Evolutionary conservation across 257 asterid species (phyloP), one percentile per base, ranked within the genome.

Genomic region (Lycium ferocissimum): DNA sequence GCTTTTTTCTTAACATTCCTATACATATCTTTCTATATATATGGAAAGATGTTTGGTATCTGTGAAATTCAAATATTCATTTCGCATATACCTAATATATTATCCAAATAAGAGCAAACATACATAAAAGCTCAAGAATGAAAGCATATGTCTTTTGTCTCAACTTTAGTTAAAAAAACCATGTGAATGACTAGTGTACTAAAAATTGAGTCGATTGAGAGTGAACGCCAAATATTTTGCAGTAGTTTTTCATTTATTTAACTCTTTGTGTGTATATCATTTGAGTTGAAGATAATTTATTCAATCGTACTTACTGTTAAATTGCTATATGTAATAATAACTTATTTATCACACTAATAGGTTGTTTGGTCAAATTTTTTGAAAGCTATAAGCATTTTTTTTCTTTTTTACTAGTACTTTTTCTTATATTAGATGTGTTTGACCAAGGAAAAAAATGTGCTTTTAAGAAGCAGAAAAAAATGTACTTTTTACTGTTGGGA

Each of bases 11-110:
- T 7, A 75, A 75, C 9, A 75, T 14, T 49, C 3, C 81, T 13
- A 20, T 22, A 47, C 43, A 75, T 75, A 75, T 75, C 61, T 37
- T 75, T 69, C 20, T 69, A 15, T 70, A 37, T 70, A 70, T 70
- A 38, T 3, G 13, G 14, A 10, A 38, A 70, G 33, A 70, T 70
- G 33, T 70, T 70, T 38, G 80, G 57, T 72, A 72, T 17, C 17
- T 71, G 79, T 71, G 35, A 71, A 62, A 71, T 71, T 72, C 57
- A 72, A 72, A 72, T 72, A 43, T 72, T 43, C 57, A 45, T 43
- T 72, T 45, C 57, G 17, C 80, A 40, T n/a, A 43, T 18, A 72
- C 57, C 56, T 72, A 72, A 40, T 72, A 40, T 72, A 43, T 72
- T 72, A 72, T 18, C 38, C 18, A 72, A 72, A 72, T 72, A 18